Conservation (phyloP, 257 asterid species). For the Gentiana straminea region DNA sequence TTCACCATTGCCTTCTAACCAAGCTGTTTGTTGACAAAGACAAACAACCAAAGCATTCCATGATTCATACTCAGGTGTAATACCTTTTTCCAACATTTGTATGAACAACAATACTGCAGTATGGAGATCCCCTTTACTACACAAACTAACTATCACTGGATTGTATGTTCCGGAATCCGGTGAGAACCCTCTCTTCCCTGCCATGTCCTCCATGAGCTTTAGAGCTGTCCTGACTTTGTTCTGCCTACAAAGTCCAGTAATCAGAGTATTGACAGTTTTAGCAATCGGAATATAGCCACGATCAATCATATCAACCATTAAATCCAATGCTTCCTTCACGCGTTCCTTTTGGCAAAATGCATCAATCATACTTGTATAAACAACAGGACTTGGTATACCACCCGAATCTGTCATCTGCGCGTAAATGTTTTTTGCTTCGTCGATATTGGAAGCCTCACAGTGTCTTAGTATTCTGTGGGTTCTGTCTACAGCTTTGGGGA, state of each 20-base stretch:
- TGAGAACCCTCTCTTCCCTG: slow-evolving; percentile 30
- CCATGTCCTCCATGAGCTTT: slow-evolving; percentile 61
- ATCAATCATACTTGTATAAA: slow-evolving; percentile 42
- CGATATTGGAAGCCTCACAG: slow-evolving; percentile 26
- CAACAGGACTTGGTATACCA: slow-evolving; percentile 45
- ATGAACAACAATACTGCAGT: slow-evolving; percentile 31
- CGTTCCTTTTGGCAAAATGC: slow-evolving; percentile 33
- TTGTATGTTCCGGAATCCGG: slow-evolving; percentile 51
- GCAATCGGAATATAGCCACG: slow-evolving; percentile 38
- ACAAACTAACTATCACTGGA: slow-evolving; percentile 24
- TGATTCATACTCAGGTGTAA: slow-evolving; percentile 31
- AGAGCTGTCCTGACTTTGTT: slow-evolving; percentile 39
- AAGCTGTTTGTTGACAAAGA: slow-evolving; percentile 15
- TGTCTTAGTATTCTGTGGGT: slow-evolving; percentile 30
- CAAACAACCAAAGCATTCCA: slow-evolving; percentile 46
- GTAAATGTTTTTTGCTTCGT: slow-evolving; percentile 38
- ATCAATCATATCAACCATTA: slow-evolving; percentile 47
- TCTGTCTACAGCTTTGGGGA: slow-evolving; percentile 53
- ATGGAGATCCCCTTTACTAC: slow-evolving; percentile 37
- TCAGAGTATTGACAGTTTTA: slow-evolving; percentile 40
- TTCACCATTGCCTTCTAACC: slow-evolving; percentile 19
- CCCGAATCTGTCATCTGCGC: slow-evolving; percentile 46
- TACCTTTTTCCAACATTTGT: slow-evolving; percentile 53
- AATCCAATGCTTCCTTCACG: slow-evolving; percentile 52
- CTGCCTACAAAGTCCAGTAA: slow-evolving; percentile 45